Base-by-base conservation (phyloP, 495 filamentous ascomycete species). In the Xylaria flabelliformis region DNA sequence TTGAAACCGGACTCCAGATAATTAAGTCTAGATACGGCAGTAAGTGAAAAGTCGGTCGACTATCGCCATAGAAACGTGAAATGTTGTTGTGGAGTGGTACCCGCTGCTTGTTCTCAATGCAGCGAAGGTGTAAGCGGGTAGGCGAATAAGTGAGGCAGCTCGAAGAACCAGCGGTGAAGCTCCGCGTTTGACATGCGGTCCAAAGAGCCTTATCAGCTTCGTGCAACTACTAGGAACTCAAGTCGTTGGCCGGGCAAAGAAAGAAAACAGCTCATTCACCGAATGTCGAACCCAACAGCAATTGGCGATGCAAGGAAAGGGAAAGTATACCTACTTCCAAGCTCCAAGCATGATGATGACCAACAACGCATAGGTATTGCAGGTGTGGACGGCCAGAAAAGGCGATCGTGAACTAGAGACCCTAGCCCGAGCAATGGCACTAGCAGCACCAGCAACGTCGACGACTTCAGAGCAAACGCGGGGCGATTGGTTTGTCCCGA, bases 11-110 rank as follows among this genome's bases (percentile, higher is more conserved):
- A 64, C 64, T 59, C 63, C 19, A 65, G 53, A 50, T 41, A 36
- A 42, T 29, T 53, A 19, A 46, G 48, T 42, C 17, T 42, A 39
- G 17, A 70, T 39, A 44, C 46, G 26, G 53, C 24, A 19, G 19
- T 15, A n/a, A 36, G 32, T 26, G 36, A 72, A 73, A 73, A 73
- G 71, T 73, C 71, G 71, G 71, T 73, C 71, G 71, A 56, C 42
- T 36, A 64, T 73, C 64, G 64, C 71, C 71, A 39, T 58, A 63
- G 70, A 72, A 67, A 72, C 70, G 39, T 19, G 53, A 50, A 5
- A 34, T 68, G 53, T 64, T 73, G 64, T 46, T 62, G 71, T 73
- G 64, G 70, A 72, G 70, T 63, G 70, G 70, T 72, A 67, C 56
- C 71, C 64, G 71, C 71, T 29, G 46, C 51, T 69, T 51, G 34